Conservation (phyloP, 306 rosid species). For the Sechiopsis laciniata region DNA sequence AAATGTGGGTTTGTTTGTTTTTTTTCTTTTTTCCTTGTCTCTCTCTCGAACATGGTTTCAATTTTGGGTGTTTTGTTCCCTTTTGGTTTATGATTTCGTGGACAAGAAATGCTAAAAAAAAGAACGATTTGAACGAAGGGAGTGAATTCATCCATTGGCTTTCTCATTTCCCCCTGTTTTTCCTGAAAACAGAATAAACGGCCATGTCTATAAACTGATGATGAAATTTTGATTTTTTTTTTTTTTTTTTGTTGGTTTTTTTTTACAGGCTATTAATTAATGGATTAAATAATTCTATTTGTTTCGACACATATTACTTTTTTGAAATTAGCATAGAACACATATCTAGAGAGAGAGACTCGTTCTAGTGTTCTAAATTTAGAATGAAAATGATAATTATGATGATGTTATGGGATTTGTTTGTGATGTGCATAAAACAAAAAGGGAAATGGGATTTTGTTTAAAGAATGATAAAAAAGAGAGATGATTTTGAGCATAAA, state of each 20-base stretch:
- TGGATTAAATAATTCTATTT: not conserved
- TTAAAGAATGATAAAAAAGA: not conserved
- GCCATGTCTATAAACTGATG: not conserved
- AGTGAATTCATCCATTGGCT: slow-evolving; percentile 22
- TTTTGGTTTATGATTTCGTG: slow-evolving; percentile 20
- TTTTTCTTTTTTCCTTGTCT: not conserved
- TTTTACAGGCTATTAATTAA: slow-evolving; percentile 22
- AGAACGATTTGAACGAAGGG: slow-evolving; percentile 27
- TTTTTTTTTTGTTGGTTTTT: slow-evolving; percentile 3
- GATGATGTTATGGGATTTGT: not conserved
- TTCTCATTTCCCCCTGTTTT: not conserved
- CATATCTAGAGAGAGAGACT: not conserved
- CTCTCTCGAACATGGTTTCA: not conserved
- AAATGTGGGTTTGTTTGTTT: not conserved
- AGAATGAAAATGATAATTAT: not conserved
- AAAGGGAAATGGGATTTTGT: not conserved
- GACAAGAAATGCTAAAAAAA: slow-evolving; percentile 27
- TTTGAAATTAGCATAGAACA: slow-evolving; percentile 25
- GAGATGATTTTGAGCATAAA: not conserved
- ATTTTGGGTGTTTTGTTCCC: not conserved
- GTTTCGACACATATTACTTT: slow-evolving; percentile 4
- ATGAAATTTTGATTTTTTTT: not conserved
- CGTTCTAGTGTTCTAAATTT: slow-evolving; percentile 1
- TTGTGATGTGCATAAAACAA: not conserved
- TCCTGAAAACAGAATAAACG: slow-evolving; percentile 27